phyloP scores from a whole-genome alignment of 2,329 filamentous ascomycete species.

The Dendryphion nanum region DNA sequence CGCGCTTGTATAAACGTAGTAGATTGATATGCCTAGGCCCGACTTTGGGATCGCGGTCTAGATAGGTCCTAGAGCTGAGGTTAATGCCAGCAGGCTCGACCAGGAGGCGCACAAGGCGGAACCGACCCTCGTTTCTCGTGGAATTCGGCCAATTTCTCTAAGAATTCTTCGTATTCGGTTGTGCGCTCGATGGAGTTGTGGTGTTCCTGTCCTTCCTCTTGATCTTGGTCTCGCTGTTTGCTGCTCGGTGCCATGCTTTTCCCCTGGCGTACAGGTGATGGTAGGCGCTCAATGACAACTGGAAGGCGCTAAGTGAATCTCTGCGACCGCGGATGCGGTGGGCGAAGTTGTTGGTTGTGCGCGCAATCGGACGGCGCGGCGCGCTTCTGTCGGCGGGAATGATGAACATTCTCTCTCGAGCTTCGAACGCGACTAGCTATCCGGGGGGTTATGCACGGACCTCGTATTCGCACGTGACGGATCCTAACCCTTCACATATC shows the following conservation, averaged over 20 bases:
- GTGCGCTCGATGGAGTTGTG: conserved; percentile 49
- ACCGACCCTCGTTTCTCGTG: conserved; percentile 71
- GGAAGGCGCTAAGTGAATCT: conserved; percentile 5
- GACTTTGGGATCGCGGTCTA: conserved; percentile 80
- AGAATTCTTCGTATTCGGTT: conserved; percentile 75
- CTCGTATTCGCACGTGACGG: no score
- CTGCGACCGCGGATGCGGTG: neutral
- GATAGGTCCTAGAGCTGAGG: conserved; percentile 55
- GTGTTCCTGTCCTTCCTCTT: no score
- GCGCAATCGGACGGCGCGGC: conserved; percentile 29
- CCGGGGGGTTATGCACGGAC: no score
- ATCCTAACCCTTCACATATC: no score
- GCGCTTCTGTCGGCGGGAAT: conserved; percentile 29
- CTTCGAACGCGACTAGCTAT: conserved; percentile 8
- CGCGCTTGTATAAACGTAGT: conserved; percentile 73
- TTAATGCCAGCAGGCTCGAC: conserved; percentile 19
- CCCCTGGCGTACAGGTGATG: no score
- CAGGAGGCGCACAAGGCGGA: conserved; percentile 13
- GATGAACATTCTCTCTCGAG: conserved; percentile 24
- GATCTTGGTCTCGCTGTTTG: conserved; percentile 42
- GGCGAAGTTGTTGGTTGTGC: neutral
- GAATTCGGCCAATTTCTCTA: conserved; percentile 68
- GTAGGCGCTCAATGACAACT: conserved; percentile 34
- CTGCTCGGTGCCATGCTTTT: conserved; percentile 49
- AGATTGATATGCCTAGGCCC: conserved; percentile 75